Percentiles rank a stretch among this genome's conserved stretches.
Evolutionary conservation across 2,329 filamentous ascomycete species (phyloP).

Genomic region (Aspergillus sp.): DNA sequence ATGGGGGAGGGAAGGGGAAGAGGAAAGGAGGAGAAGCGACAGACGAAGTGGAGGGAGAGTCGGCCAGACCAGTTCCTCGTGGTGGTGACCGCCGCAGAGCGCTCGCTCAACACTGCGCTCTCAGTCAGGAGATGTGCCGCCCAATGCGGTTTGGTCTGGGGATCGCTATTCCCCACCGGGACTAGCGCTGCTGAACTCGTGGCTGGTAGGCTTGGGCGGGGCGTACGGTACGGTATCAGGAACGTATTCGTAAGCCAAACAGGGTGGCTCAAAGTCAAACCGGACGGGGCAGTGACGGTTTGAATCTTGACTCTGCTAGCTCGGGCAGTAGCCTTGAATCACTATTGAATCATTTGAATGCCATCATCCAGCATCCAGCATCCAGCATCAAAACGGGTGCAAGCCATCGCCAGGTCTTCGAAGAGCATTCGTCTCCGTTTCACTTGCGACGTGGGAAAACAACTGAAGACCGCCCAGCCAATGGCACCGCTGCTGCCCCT

Average conservation of each 20-base stretch:
- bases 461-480: background rate
- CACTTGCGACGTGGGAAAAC: background rate
- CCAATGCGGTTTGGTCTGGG: constrained; percentile 12
- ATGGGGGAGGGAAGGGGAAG: constrained; percentile 18
- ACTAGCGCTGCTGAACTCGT: background rate
- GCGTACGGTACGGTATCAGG: background rate
- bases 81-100: background rate
- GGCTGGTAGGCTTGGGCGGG: background rate
- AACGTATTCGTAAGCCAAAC: background rate
- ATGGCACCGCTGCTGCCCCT: constrained; percentile 4
- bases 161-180: background rate
- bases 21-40: constrained; percentile 12
- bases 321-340: background rate
- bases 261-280: background rate
- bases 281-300: background rate
- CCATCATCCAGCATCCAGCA: no score
- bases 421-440: background rate
- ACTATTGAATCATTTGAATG: no score
- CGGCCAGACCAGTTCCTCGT: background rate
- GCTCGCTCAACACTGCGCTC: no score
- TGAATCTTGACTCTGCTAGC: no score
- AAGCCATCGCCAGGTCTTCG: no score
- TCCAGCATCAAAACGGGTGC: no score
- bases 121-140: background rate
- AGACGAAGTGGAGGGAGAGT: background rate